A percentile compares a stretch with the other conserved stretches of the same genome.
phyloP scores from a whole-genome alignment of 2,329 filamentous ascomycete species.

The Colletotrichum cuscutae region DNA sequence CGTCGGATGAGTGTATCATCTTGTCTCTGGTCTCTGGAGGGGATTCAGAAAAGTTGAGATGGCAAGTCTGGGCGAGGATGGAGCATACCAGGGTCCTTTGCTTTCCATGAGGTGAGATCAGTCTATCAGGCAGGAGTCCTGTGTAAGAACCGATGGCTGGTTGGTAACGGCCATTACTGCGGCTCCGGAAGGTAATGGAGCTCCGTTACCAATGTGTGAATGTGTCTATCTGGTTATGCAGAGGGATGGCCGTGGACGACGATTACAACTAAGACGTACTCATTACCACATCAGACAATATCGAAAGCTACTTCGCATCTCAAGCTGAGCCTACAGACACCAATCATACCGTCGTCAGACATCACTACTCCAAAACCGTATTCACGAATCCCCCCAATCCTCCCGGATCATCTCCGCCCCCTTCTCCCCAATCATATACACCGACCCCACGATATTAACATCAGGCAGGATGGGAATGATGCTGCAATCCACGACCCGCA shows the following conservation, averaged over 20 bases:
- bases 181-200: not conserved
- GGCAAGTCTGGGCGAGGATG: not conserved
- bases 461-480: conserved; percentile 55
- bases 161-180: not conserved
- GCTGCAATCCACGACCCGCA: conserved; percentile 58
- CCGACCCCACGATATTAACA: conserved; percentile 42
- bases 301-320: not conserved
- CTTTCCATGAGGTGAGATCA: not conserved
- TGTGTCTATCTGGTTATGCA: not conserved
- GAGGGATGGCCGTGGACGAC: not conserved
- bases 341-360: not conserved
- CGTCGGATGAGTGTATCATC: not conserved
- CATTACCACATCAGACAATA: not conserved
- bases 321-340: not conserved
- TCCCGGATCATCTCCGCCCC: conserved; percentile 43
- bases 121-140: not conserved
- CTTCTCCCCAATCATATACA: conserved; percentile 45
- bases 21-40: not conserved
- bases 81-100: not conserved
- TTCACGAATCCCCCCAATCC: conserved; percentile 35
- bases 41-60: not conserved
- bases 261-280: not conserved
- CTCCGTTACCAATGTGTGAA: not conserved
- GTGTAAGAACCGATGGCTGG: not conserved
- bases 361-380: not conserved